phyloP scores from a whole-genome alignment of 2,329 filamentous ascomycete species.

The Diaporthe vexans region DNA sequence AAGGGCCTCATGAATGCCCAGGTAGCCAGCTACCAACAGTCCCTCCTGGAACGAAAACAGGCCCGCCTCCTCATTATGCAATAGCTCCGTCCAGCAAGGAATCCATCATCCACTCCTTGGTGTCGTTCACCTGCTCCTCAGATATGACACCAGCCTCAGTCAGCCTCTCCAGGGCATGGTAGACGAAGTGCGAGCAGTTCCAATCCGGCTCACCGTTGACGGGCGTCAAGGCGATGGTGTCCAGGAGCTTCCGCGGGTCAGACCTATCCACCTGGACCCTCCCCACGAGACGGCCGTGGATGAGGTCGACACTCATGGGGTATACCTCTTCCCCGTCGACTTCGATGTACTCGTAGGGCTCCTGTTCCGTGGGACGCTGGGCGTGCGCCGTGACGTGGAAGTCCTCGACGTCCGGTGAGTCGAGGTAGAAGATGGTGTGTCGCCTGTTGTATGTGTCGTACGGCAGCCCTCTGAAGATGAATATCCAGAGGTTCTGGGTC shows the following conservation, averaged over 20 bases:
- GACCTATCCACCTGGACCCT: not conserved
- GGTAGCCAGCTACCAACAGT: not conserved
- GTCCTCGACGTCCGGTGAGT: conserved; percentile 17
- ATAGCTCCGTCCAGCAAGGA: conserved; percentile 8
- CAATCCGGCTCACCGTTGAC: conserved; percentile 16
- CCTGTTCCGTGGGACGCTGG: not conserved
- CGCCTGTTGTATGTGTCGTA: conserved; percentile 16
- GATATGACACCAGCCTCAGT: not conserved
- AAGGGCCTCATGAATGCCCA: too few relatives aligned
- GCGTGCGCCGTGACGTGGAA: conserved; percentile 25
- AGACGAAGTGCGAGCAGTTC: conserved; percentile 22
- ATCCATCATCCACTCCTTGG: conserved; percentile 24
- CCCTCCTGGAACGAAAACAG: too few relatives aligned
- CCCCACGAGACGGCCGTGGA: not conserved
- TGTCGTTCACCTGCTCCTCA: not conserved
- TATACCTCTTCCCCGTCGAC: not conserved
- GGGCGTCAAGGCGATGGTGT: conserved; percentile 19
- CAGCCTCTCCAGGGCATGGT: not conserved
- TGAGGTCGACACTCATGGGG: not conserved
- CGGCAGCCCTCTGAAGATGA: not conserved
- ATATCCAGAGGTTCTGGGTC: conserved; percentile 4
- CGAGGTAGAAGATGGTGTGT: conserved; percentile 14
- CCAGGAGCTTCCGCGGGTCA: not conserved
- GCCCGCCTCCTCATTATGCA: not conserved
- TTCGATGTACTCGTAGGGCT: not conserved